These are phyloP conservation scores for Theileria equi DNA, from an alignment of 169 alveolate genomes.

Conservation along the genomic window DNA sequence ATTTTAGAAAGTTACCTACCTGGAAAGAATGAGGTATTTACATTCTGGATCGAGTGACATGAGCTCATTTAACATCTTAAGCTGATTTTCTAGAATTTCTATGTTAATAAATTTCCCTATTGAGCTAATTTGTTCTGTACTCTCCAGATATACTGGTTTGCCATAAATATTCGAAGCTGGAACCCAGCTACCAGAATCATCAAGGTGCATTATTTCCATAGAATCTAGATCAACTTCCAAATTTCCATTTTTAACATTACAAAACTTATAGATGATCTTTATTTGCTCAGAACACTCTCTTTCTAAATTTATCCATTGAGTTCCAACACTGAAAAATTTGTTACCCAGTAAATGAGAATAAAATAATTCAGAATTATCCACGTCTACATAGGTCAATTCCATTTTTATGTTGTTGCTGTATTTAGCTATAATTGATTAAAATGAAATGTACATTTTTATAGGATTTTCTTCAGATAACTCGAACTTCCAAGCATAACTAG, in stretches of 20 bases:
- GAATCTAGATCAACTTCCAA: slow-evolving; percentile 2
- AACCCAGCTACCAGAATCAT: too few species aligned
- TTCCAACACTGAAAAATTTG: too few species aligned
- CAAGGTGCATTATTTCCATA: slow-evolving; percentile 1
- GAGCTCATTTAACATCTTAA: slow-evolving; percentile 20
- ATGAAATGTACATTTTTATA: too few species aligned
- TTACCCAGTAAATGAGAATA: not conserved
- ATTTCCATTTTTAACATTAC: not conserved
- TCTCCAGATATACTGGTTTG: not conserved
- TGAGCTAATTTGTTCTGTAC: slow-evolving; percentile 16
- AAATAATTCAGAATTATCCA: too few species aligned
- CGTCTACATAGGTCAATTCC: too few species aligned
- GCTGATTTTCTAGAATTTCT: slow-evolving; percentile 30
- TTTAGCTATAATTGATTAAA: too few species aligned
- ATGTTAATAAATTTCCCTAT: slow-evolving; percentile 20
- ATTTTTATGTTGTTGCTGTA: too few species aligned
- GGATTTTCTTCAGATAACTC: too few species aligned
- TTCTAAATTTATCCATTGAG: too few species aligned
- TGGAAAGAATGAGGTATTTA: slow-evolving; percentile 36
- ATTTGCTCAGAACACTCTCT: not conserved
- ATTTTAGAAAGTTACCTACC: slow-evolving; percentile 10
- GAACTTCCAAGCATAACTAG: too few species aligned
- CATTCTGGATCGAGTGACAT: slow-evolving; percentile 19
- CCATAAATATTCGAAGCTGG: too few species aligned
- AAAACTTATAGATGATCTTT: not conserved